A percentile compares a stretch with the other conserved stretches of the same genome.
phyloP scores from a whole-genome alignment of 768 basidiomycete species.

The Kwoniella bestiolae region DNA sequence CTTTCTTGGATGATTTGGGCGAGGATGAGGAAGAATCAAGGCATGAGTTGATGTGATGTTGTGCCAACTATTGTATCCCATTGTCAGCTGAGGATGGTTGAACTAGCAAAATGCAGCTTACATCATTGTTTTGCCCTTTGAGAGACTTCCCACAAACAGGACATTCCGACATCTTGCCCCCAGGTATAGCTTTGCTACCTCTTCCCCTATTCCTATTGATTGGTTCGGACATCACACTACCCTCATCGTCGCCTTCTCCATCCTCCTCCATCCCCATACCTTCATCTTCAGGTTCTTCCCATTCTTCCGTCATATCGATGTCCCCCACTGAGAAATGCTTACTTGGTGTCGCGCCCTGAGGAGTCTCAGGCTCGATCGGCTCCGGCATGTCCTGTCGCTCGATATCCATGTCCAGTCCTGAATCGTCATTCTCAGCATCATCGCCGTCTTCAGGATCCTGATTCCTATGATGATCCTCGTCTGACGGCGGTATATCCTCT shows the following conservation, averaged over 20 bases:
- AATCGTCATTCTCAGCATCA: constrained; percentile 31
- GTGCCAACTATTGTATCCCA: constrained; percentile 60
- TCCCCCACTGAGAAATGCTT: constrained; percentile 3
- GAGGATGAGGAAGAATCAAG: constrained; percentile 58
- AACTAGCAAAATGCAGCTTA: constrained; percentile 33
- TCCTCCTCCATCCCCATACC: constrained; percentile 57
- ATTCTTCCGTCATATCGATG: constrained; percentile 60
- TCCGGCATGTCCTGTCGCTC: constrained; percentile 10
- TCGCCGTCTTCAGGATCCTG: constrained; percentile 27
- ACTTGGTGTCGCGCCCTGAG: neutral
- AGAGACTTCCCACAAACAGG: constrained; percentile 48
- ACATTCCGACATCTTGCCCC: constrained; percentile 41
- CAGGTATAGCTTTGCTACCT: constrained; percentile 3
- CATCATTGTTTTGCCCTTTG: constrained; percentile 46
- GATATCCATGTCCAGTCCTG: constrained; percentile 29
- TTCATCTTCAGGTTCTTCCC: constrained; percentile 78
- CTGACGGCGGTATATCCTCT: constrained; percentile 22
- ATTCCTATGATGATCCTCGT: constrained; percentile 21
- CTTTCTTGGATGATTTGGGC: constrained; percentile 7
- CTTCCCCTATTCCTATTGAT: constrained; percentile 7
- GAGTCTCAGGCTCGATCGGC: constrained; percentile 21
- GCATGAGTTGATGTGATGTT: constrained; percentile 67
- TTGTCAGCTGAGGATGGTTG: neutral
- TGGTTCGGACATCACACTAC: constrained; percentile 32
- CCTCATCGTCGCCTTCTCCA: constrained; percentile 46